Evolutionary conservation across 73 alveolate species (phyloP), one percentile per base, ranked within the genome.

Genomic region (Paramecium sonneborni): DNA sequence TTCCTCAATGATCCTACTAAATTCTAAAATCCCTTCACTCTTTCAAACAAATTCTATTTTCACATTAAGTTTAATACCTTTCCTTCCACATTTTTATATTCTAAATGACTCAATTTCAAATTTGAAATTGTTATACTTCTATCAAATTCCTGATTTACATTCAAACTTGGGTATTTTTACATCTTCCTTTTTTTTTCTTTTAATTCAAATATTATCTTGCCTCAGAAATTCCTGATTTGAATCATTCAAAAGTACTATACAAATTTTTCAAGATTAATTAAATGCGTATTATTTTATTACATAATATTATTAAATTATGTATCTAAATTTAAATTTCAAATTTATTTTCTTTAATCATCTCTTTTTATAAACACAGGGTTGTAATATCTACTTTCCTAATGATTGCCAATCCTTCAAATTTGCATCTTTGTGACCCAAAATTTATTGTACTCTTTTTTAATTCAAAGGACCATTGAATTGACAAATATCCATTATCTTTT

Each of bases 31-130:
- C 41, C 74, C 48, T 69, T 88, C 39, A 38, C 89, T 82, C 87
- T 62, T 39, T 44, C 90, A 44, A 79, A 79, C 30, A 79, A 41
- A 79, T 79, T 44, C 90, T 79, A 44, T 5, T 3, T 14, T 20
- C 11, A 79, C 7, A 21, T 43, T 20, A 18, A 43, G 21, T 18
- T 2, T 70, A 4, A 3, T 70, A 79, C 90, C 74, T 79, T 79
- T 38, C 90, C 90, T 15, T 79, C 74, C 11, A 79, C 72, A 79
- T 79, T 79, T 79, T 79, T 79, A 34, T 43, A 79, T 39, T 79
- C 55, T 10, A 30, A 23, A 46, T 79, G 74, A 24, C 39, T 43
- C 52, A 79, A 24, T 30, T 79, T 18, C 24, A 79, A 43, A 62
- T 46, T 46, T 43, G 90, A 12, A 21, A 46, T 44, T 21, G 38